These are phyloP conservation scores for Pseudogymnoascus sp. DNA, from an alignment of 2,329 filamentous ascomycete genomes.

Conservation along the genomic window DNA sequence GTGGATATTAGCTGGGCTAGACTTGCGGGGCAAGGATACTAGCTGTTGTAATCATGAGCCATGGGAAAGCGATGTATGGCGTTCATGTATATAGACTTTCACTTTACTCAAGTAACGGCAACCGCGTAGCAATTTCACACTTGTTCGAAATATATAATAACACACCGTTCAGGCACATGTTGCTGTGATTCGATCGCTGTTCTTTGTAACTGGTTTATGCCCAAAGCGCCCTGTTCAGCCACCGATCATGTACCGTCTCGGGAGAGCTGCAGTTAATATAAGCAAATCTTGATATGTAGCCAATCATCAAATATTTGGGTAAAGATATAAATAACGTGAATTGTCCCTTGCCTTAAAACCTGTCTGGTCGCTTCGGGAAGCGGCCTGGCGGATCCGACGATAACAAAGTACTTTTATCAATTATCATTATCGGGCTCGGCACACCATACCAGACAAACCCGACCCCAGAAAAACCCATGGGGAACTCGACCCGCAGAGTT, in stretches of 20 bases:
- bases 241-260: not conserved
- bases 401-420: slow-evolving; percentile 7
- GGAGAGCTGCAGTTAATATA: not conserved
- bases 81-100: slow-evolving; percentile 1
- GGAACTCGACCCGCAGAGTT: not conserved
- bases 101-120: slow-evolving; percentile 5
- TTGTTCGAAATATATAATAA: not conserved
- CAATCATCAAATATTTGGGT: not conserved
- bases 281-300: not conserved
- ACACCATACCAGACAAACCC: slow-evolving; percentile 5
- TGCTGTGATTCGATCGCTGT: not conserved
- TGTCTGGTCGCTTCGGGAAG: slow-evolving; percentile 32
- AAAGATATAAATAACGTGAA: not conserved
- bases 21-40: not conserved
- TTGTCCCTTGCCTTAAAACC: slow-evolving; percentile 17
- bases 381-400: slow-evolving; percentile 23
- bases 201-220: not conserved
- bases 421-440: slow-evolving; percentile 7
- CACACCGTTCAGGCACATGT: not conserved
- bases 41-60: slow-evolving; percentile 1
- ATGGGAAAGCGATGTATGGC: not conserved
- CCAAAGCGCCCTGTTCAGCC: not conserved
- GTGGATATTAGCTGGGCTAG: slow-evolving; percentile 20
- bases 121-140: not conserved
- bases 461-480: not conserved